Percentiles rank a stretch among this genome's conserved stretches.
phyloP scores from a whole-genome alignment of 139 green algal genomes.

The Chlamydomonas incerta region DNA sequence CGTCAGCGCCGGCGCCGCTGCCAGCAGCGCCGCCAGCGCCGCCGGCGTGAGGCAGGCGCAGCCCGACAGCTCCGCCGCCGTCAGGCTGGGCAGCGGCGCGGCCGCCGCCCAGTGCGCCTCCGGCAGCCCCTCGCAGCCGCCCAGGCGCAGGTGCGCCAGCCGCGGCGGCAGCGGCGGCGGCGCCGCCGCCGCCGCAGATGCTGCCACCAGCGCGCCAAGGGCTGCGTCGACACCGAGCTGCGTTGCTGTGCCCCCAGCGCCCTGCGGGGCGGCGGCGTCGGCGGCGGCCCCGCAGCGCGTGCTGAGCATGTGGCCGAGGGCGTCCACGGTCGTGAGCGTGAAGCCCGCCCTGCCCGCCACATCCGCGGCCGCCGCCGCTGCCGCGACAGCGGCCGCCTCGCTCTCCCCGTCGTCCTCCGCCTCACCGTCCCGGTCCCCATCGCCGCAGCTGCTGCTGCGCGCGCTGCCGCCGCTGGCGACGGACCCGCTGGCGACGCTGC shows the following conservation, averaged over 20 bases:
- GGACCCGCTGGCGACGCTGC: not conserved
- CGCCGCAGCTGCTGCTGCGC: not conserved
- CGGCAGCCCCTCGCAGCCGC: slow-evolving; percentile 17
- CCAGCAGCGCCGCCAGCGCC: not conserved
- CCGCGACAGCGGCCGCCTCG: too few relatives aligned
- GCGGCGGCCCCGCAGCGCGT: not conserved
- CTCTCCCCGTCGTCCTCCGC: not conserved
- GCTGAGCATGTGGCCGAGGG: too few relatives aligned
- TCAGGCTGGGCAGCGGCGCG: slow-evolving; percentile 2
- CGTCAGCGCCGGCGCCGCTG: not conserved
- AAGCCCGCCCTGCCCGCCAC: too few relatives aligned
- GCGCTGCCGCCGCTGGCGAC: not conserved
- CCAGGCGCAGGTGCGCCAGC: slow-evolving; percentile 15
- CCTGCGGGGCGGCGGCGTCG: not conserved
- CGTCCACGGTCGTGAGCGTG: not conserved
- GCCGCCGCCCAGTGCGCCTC: not conserved
- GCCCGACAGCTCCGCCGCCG: not conserved
- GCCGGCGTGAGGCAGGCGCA: not conserved
- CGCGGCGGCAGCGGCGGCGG: not conserved
- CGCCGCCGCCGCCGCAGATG: not conserved
- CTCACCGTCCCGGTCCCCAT: not conserved
- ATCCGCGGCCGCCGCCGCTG: too few relatives aligned
- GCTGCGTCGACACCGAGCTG: too few relatives aligned
- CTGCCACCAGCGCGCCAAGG: too few relatives aligned
- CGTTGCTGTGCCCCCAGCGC: too few relatives aligned